These are phyloP conservation scores for Solanum dulcamara DNA, from an alignment of 257 asterid species.

Conservation along the genomic window DNA sequence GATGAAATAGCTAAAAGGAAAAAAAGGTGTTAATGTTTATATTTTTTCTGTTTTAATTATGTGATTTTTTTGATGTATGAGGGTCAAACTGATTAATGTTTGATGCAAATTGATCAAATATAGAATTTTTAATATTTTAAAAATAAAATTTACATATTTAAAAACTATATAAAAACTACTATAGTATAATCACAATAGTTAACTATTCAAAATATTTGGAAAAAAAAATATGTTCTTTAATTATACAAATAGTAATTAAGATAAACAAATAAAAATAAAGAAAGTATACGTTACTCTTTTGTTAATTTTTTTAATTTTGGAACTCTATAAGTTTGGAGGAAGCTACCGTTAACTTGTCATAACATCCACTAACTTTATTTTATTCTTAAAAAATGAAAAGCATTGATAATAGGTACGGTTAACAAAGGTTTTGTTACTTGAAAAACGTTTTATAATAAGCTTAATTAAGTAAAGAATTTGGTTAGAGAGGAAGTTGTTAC, in stretches of 20 bases:
- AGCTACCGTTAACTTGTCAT: not conserved
- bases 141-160: not conserved
- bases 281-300: not conserved
- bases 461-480: not conserved
- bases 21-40: not conserved
- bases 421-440: not conserved
- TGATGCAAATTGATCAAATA: not conserved
- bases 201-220: not conserved
- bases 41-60: fast-evolving
- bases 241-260: not conserved
- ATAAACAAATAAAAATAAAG: not conserved
- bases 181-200: not conserved
- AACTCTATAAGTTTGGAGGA: not conserved
- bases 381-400: not conserved
- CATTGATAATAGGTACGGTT: not conserved
- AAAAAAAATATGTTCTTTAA: not conserved
- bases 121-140: not conserved
- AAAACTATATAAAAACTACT: not conserved
- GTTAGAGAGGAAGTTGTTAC: not conserved
- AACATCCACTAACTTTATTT: not conserved
- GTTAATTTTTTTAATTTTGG: not conserved
- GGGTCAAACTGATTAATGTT: not conserved
- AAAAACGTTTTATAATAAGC: not conserved
- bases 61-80: not conserved
- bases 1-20: not conserved